These are phyloP conservation scores for Colletotrichum eremochloae DNA, from an alignment of 2,329 filamentous ascomycete genomes.

Conservation along the genomic window DNA sequence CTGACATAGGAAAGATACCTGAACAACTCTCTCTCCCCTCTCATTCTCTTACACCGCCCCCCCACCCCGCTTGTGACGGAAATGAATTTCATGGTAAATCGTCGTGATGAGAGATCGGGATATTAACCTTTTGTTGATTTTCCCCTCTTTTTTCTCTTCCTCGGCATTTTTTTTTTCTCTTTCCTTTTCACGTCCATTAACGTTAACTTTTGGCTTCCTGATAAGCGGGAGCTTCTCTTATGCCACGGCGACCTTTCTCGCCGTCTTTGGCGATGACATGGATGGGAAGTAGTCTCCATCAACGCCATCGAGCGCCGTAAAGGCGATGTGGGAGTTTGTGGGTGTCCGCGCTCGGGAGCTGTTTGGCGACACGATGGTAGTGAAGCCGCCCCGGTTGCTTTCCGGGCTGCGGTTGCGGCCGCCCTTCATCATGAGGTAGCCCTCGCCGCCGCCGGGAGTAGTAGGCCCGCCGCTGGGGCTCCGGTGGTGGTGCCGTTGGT, in stretches of 20 bases:
- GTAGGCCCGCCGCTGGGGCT: slow-evolving; percentile 56
- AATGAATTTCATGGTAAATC: slow-evolving; percentile 6
- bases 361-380: slow-evolving; percentile 55
- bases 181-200: slow-evolving; percentile 4
- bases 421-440: slow-evolving; percentile 60
- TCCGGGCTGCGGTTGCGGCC: slow-evolving; percentile 54
- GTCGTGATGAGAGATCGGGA: not conserved
- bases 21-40: slow-evolving; percentile 14
- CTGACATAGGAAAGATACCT: slow-evolving; percentile 24
- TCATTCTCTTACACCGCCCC: slow-evolving; percentile 30
- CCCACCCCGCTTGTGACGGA: slow-evolving; percentile 5
- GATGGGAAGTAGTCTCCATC: slow-evolving; percentile 60
- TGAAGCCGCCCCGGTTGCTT: slow-evolving; percentile 44
- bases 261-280: slow-evolving; percentile 48
- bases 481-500: slow-evolving; percentile 58
- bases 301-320: slow-evolving; percentile 48
- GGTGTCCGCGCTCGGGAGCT: slow-evolving; percentile 64
- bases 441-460: slow-evolving; percentile 55
- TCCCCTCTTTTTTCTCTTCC: slow-evolving; percentile 15
- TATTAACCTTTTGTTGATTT: not conserved
- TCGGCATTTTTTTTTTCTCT: not conserved
- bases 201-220: slow-evolving; percentile 1
- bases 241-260: slow-evolving; percentile 47
- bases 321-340: slow-evolving; percentile 49
- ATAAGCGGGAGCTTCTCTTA: not conserved